Base-by-base conservation (phyloP, 331 rosid species). In the Rosa hybrid region DNA sequence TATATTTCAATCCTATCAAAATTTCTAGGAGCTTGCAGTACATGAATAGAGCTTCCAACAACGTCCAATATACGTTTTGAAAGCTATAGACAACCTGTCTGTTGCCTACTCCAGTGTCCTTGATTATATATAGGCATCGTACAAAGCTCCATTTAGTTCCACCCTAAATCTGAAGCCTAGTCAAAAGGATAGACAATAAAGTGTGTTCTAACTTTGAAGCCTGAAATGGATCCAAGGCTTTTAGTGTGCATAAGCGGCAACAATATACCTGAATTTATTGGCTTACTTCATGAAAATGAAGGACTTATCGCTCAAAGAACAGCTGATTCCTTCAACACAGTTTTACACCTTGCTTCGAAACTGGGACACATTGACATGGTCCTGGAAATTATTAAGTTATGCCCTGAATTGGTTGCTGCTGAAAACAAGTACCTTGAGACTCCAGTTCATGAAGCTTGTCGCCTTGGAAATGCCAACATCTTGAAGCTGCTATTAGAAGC, bases 401-500 rank as follows among this genome's bases (percentile, higher is more conserved):
- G 81, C 48, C 91, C 96, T 45, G 89, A 88, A 41, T 81, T 91
- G 93, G 87, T 85, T 82, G 83, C 80, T 73, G 78, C 88, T 9
- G 87, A 81, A 81, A 86, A 91, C 79, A 84, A 83, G 56, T 65
- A 80, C 56, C 45, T 78, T 25, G 89, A 89, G 81, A 91, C 95
- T 48, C 90, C 93, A 42, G n/a, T 89, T 68, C 92, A 91, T 23
- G 91, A 87, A 73, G 93, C 90, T 71, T 87, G 93, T 75, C 51
- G 68, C 75, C 71, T 64, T 34, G 88, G 85, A 77, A 84, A 87
- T 69, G 81, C 30, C 30, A 44, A 42, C 25, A 67, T 89, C 41
- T 65, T 91, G 45, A 82, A 51, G 81, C 82, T 87, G 68, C 86
- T 91, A 17, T 42, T 89, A 1, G 86, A 84, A 56, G 88, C 80